These are phyloP conservation scores for Penicillium sp. DNA, from an alignment of 2,329 filamentous ascomycete species.

Conservation along the genomic window DNA sequence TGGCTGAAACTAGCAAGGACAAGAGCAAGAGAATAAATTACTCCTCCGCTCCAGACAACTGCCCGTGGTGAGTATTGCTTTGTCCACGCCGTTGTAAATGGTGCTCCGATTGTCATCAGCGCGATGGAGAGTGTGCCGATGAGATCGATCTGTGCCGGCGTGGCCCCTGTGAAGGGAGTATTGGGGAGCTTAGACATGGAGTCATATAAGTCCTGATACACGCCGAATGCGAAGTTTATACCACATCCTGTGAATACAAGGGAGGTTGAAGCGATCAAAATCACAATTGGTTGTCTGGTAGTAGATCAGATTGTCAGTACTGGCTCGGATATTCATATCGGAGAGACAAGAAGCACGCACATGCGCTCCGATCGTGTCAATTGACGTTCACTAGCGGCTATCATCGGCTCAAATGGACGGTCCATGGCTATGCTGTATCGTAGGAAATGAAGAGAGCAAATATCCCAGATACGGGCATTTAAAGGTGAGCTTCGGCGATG, in stretches of 20 bases:
- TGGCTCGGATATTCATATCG: neutral
- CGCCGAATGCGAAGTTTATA: constrained; percentile 45
- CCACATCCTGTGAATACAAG: constrained; percentile 42
- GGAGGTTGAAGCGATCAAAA: constrained; percentile 19
- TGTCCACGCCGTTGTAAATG: constrained; percentile 39
- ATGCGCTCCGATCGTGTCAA: constrained; percentile 3
- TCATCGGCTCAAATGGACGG: constrained; percentile 9
- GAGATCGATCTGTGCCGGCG: constrained; percentile 42
- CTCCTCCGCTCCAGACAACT: constrained; percentile 34
- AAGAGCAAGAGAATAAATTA: constrained; percentile 32
- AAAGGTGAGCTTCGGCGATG: neutral
- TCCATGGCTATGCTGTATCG: neutral
- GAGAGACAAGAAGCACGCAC: neutral
- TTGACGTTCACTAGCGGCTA: neutral
- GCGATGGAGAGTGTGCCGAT: constrained; percentile 44
- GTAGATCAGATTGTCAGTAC: neutral
- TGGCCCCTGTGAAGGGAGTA: constrained; percentile 42
- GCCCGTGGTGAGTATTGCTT: constrained; percentile 38
- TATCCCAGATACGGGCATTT: neutral
- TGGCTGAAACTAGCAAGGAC: constrained; percentile 40
- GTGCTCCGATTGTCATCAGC: constrained; percentile 42
- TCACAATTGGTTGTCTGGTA: constrained; percentile 13
- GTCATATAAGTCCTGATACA: constrained; percentile 47
- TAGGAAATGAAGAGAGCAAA: neutral
- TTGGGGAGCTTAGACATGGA: constrained; percentile 30